Evolutionary conservation across 2,329 filamentous ascomycete species (phyloP), one percentile per base, ranked within the genome.

Genomic region (Herpotrichia juniperi): DNA sequence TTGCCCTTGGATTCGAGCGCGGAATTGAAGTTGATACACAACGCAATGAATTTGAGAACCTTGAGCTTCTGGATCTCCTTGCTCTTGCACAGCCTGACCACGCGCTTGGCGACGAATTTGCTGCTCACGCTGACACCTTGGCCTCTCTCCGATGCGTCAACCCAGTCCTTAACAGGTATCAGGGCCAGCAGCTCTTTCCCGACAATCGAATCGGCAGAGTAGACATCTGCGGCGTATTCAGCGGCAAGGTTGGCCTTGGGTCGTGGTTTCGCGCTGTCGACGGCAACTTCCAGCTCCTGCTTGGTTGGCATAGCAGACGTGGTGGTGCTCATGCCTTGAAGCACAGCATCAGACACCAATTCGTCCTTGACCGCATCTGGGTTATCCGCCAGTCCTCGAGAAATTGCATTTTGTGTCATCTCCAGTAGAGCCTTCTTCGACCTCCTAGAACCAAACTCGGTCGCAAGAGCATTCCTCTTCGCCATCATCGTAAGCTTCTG

Each of bases 401-500:
- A 76, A 61, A 93, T 91, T 16, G 88, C 88, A 66, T 93, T 92
- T 63, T 89, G 81, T 2, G 86, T 85, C 57, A 83, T 80, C 50
- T 87, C 83, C 24, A 82, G 80, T 61, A 94, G 85, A 1, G 85
- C 88, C 76, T 93, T 93, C 79, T 87, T 89, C 19, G 90, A 88
- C 75, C 93, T 93, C 78, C 90, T 92, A 22, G 90, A 93, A 71
- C 91, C 91, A 66, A 96, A 96, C 26, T 88, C 86, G 63, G 89
- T 82, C 34, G 89, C 89, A 11, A 96, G 84, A 2, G 87, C 84
- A 62, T 86, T 87, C 61, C 84, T 84, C 67, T 83, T 83, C 24
- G 87, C 83, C 63, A 82, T 76, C 64, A 82, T 82, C 39, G 59
- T 73, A 50, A 50, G 63, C 52, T 61, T 68, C 8, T 54, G 61